Percentiles rank a stretch among this genome's conserved stretches.
Evolutionary conservation across 2,329 filamentous ascomycete genomes (phyloP).

Genomic region (Corinectria fuckeliana): DNA sequence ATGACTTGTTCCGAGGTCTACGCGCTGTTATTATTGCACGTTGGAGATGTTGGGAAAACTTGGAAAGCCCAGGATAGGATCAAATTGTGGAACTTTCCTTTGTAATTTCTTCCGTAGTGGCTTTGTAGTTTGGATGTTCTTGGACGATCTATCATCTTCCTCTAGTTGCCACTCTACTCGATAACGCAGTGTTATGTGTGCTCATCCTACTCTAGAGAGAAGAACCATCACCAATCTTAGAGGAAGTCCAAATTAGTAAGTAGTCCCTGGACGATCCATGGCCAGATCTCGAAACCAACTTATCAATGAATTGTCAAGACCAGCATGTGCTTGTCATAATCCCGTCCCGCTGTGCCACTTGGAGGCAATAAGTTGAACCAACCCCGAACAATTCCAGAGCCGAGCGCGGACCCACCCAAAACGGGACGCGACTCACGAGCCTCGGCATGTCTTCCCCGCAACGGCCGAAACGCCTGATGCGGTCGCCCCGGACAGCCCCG

Average conservation of each 20-base stretch:
- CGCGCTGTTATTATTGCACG: neutral
- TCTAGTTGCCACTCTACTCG: too few species aligned
- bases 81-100: conserved; percentile 9
- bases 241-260: neutral
- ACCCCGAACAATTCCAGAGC: neutral
- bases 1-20: conserved; percentile 1
- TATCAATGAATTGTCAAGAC: too few species aligned
- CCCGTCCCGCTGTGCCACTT: neutral
- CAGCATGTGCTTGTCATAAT: neutral
- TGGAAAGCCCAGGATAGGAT: neutral
- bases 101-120: neutral
- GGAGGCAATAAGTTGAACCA: neutral
- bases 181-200: too few species aligned
- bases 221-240: neutral
- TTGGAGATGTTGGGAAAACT: neutral
- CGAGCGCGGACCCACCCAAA: conserved; percentile 27
- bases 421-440: conserved; percentile 29
- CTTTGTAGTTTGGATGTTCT: neutral
- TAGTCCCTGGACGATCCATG: neutral
- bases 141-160: neutral
- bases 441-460: conserved; percentile 42
- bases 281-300: neutral
- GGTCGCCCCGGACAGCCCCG: conserved; percentile 15
- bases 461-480: conserved; percentile 30
- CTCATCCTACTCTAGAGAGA: too few species aligned